Base-by-base conservation (phyloP, 805 yeast genomes). In the Candida railenensis region DNA sequence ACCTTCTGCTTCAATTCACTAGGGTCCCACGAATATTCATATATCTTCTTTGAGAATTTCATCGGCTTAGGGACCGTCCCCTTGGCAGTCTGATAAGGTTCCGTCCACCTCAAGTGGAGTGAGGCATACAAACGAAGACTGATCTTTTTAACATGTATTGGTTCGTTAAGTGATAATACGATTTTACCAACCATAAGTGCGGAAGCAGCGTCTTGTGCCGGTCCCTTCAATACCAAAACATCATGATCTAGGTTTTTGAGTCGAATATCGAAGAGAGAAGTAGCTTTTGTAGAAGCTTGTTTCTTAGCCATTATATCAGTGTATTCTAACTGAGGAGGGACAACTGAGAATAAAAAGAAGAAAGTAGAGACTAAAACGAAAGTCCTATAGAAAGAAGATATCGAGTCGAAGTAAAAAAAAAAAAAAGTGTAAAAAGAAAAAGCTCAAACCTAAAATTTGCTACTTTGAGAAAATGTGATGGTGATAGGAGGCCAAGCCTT, bases 11-110 rank as follows among this genome's bases (percentile, higher is more conserved):
- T 74, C 40, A 85, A 66, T 47, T 83, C 86, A 22, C 78, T 69
- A 53, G 81, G 76, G 53, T 85, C 89, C 96, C 96, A 89, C 37
- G 70, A 74, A 59, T 86, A 85, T 55, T 89, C 96, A 61, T 78
- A 91, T 14, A 92, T 63, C 37, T 79, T 73, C 54, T 78, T 81
- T 45, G 83, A 86, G 56, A 77, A 80, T 39, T 73, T 73, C 42
- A 68, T 62, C 19, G 83, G 81, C 59, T 77, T 69, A 22, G 72
- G 58, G 47, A 67, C 64, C 34, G 74, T 52, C 0, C 82, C 78
- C 44, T 76, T 78, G 7, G 77, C 48, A 12, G 79, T 71, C 34
- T 71, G 73, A 43, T 65, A 66, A 14, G 71, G 68, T 14, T 86
- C 89, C 0, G 77, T 76, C 81, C 89, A 83, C 53, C 81, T 78